Base-by-base conservation (phyloP, 164 flowering plant genomes). In the Annona squamosa region DNA sequence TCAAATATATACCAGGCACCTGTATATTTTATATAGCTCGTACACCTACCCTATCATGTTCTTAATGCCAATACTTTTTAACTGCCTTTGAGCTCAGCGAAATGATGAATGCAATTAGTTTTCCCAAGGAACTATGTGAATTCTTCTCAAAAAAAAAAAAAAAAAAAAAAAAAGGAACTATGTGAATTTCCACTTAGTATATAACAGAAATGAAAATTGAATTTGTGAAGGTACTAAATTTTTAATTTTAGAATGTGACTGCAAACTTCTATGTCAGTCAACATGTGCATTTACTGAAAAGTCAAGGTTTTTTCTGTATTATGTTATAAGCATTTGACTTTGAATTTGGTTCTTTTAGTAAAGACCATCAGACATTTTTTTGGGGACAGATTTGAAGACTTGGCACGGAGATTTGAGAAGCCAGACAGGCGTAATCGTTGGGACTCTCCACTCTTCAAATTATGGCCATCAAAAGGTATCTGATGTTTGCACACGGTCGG, bases 371-470 rank as follows among this genome's bases (percentile, higher is more conserved):
- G 67, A 48, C 57, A 26, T 67, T 74, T 74, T 9, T 13, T 67
- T 77, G 12, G 37, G 37, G 26, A 66, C 81, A 81, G 83, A 75
- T 89, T 95, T 79, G 98, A 95, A 75, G 99, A 95, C 81, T 73
- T 95, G 48, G 85, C 81, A 1, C 84, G 93, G 77, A 91, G 99
- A 80, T 95, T 96, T 75, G 99, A 96, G 87, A 85, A 56, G 48
- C 99, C 99, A 47, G 93, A 90, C 46, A 83, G 89, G 71, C 88
- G 90, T 75, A 93, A 90, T 66, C 85, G 97, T 37, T 96, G 98
- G 98, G 98, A 96, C 81, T 90, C 94, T n/a, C 98, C 99, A 48
- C 81, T 93, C 76, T 93, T 88, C 78, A 97, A 91, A 79, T 62
- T 96, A 65, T 83, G 83, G 84, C 93, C 98, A 44, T 78, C 78